Percentiles rank a stretch among this genome's conserved stretches.
These are phyloP conservation scores for Flammula alnicola DNA, from an alignment of 1,284 basidiomycete genomes.

Conservation along the genomic window DNA sequence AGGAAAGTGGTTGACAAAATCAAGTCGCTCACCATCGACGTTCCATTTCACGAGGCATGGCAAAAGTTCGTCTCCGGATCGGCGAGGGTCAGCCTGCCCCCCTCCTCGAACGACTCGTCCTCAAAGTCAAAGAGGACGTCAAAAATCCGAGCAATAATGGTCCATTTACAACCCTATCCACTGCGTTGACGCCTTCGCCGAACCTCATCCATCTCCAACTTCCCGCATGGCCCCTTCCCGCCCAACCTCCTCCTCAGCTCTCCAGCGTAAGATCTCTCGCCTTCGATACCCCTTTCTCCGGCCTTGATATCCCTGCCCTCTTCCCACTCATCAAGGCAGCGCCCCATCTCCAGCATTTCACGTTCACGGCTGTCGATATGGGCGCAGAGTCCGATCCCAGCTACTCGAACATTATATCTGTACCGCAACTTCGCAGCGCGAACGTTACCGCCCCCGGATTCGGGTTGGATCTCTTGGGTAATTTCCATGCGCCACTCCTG, in stretches of 20 bases:
- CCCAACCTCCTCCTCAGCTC: no score
- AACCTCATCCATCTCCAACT: background rate
- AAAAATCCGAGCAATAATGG: no score
- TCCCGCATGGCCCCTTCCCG: conserved; percentile 10
- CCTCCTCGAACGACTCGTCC: background rate
- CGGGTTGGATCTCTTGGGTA: conserved; percentile 1
- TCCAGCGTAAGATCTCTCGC: conserved; percentile 1
- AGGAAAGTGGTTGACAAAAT: background rate
- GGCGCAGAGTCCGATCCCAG: background rate
- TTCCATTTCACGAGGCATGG: conserved; percentile 5
- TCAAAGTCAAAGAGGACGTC: background rate
- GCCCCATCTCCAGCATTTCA: conserved; percentile 3
- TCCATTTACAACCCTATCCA: conserved; percentile 4
- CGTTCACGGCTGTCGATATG: background rate
- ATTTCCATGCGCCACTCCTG: conserved; percentile 7
- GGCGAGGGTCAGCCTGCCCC: no score
- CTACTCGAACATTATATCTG: background rate
- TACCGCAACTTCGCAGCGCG: conserved; percentile 2
- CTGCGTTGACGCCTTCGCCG: conserved; percentile 4
- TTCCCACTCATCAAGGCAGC: conserved; percentile 5
- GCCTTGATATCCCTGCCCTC: conserved; percentile 1
- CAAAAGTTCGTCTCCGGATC: conserved; percentile 5
- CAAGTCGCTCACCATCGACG: conserved; percentile 2
- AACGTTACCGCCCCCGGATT: conserved; percentile 4
- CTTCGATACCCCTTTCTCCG: conserved; percentile 1